phyloP scores from a whole-genome alignment of 345 rosid genomes.

The Nasturtium officinale region DNA sequence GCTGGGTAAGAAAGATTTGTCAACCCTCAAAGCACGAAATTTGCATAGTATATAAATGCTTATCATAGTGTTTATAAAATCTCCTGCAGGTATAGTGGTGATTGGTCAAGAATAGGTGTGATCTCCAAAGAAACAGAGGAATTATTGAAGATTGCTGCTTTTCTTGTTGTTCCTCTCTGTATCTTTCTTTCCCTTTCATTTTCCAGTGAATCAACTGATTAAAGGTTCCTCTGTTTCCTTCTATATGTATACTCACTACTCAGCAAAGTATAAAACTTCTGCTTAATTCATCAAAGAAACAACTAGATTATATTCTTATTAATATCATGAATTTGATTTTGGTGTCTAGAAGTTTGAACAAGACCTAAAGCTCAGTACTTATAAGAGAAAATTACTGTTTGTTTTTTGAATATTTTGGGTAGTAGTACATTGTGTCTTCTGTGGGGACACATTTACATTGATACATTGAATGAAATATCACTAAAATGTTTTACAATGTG shows the following conservation, averaged over 20 bases:
- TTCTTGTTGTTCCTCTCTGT: slow-evolving; percentile 70
- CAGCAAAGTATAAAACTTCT: neutral
- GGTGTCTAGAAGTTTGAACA: slow-evolving; percentile 1
- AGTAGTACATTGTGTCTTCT: slow-evolving; percentile 26
- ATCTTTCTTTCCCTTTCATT: slow-evolving; percentile 52
- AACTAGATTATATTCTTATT: neutral
- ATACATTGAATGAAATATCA: slow-evolving; percentile 25
- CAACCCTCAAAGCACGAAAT: neutral
- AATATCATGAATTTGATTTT: neutral
- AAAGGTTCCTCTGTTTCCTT: neutral
- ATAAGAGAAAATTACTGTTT: neutral
- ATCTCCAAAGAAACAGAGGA: slow-evolving; percentile 71
- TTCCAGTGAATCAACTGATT: slow-evolving; percentile 45
- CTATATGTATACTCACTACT: neutral
- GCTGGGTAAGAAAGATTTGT: slow-evolving; percentile 57
- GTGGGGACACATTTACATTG: slow-evolving; percentile 16
- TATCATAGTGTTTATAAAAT: neutral
- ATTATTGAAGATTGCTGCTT: slow-evolving; percentile 66
- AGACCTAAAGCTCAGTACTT: neutral
- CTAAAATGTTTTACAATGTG: slow-evolving; percentile 29
- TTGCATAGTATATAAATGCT: neutral
- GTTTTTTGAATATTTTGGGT: neutral
- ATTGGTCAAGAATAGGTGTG: slow-evolving; percentile 94
- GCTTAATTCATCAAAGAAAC: neutral
- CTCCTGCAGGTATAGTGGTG: slow-evolving; percentile 74